Base-by-base conservation (phyloP, 2,329 filamentous ascomycete species). In the Colletotrichum incanum region DNA sequence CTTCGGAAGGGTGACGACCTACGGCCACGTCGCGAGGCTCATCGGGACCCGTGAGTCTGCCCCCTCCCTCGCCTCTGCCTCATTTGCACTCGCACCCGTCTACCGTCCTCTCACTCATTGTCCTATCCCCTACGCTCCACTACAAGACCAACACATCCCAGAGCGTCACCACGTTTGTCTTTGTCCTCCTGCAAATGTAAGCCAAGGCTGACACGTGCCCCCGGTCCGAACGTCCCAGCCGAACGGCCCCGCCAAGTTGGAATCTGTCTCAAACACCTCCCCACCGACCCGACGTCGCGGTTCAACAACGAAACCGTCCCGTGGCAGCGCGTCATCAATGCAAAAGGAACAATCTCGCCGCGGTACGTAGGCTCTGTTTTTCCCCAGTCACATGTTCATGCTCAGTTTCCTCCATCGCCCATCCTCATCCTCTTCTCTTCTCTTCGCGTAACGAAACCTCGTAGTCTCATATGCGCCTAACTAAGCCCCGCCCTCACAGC, bases 251-350 rank as follows among this genome's bases (percentile, higher is more conserved):
- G 95, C 69, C 96, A 98, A 83, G 95, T 98, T 8, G 96, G 96
- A 65, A 87, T 96, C 58, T 97, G 93, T 81, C 89, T 98, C 34
- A 98, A 98, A 81, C 92, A 98, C 79, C 90, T 98, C 16, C 90
- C 95, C 1, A 78, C 83, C 8, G 86, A 89, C 69, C 77, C 84
- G 0, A 80, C 84, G 0, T 75, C 79, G 67, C 86, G 82, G 69
- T 97, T 93, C 83, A 92, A 98, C 80, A 86, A 88, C 71, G 86
- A 85, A 31, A 98, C 93, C 75, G 96, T 98, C 4, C 96, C 96
- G 0, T 98, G 96, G 96, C 96, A 98, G 85, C 87, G 96, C 70
- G 94, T 98, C 72, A 93, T 98, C 79, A 98, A 96, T 81, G 85
- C 94, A 18, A 96, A 93, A 82, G 95, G 96, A 28, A 86, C 90